Conservation (phyloP, 1,139 yeast genomes). For the Williopsis jadinii region DNA sequence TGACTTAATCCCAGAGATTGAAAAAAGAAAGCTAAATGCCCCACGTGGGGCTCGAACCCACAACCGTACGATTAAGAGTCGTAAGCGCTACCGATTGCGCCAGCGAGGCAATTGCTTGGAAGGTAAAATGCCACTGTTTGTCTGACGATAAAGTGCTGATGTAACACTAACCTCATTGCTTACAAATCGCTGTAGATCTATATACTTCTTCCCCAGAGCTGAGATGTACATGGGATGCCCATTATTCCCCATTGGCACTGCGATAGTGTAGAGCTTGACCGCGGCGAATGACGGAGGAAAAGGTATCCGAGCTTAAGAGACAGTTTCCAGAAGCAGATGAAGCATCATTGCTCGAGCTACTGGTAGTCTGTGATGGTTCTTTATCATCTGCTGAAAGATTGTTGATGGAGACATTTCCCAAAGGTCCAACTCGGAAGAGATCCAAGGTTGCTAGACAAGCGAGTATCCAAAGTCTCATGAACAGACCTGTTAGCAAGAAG, state of each 20-base stretch:
- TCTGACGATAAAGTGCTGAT: background rate
- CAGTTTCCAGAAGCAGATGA: conserved; percentile 27
- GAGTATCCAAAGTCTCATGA: conserved; percentile 16
- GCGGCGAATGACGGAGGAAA: conserved; percentile 12
- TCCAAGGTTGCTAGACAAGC: conserved; percentile 18
- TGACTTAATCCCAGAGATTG: no score
- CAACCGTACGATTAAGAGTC: conserved; percentile 18
- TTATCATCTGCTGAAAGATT: conserved; percentile 26
- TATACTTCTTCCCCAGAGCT: no score
- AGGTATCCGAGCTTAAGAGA: conserved; percentile 18
- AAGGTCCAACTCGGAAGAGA: conserved; percentile 7
- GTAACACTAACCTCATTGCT: background rate
- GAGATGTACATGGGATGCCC: no score
- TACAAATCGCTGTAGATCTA: no score
- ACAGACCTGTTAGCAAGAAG: conserved; percentile 2
- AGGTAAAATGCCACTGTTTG: background rate
- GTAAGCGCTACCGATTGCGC: conserved; percentile 19
- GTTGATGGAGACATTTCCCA: conserved; percentile 23
- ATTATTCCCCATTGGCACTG: no score
- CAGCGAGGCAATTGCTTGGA: conserved; percentile 16
- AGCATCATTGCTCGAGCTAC: conserved; percentile 30
- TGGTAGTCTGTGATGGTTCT: conserved; percentile 35
- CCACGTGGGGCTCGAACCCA: conserved; percentile 17
- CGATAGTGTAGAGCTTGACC: background rate
- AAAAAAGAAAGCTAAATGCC: conserved; percentile 5